These are phyloP conservation scores for Cryphonectria radicalis DNA, from an alignment of 2,329 filamentous ascomycete species.

Conservation along the genomic window DNA sequence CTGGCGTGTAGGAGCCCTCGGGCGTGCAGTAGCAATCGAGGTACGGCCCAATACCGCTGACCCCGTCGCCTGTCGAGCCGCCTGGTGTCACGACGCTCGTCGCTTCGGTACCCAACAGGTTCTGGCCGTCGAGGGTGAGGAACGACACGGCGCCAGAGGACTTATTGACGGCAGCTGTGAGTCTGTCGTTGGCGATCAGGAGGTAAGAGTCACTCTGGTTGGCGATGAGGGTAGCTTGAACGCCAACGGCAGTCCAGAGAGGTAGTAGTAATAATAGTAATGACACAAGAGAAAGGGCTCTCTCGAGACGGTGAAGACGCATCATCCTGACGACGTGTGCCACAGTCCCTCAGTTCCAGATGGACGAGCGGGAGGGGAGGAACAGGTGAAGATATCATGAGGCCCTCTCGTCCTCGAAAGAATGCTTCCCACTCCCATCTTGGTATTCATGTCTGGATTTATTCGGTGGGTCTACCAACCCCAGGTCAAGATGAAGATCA, in stretches of 20 bases:
- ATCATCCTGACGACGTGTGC: slow-evolving; percentile 11
- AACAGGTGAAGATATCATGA: background rate
- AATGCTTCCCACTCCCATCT: background rate
- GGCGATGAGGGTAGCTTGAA: slow-evolving; percentile 19
- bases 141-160: slow-evolving; percentile 21
- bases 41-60: slow-evolving; percentile 27
- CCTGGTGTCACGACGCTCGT: slow-evolving; percentile 24
- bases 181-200: slow-evolving; percentile 28
- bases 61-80: slow-evolving; percentile 23
- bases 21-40: slow-evolving; percentile 65
- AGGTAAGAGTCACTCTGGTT: slow-evolving; percentile 29
- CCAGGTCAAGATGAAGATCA: background rate
- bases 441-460: background rate
- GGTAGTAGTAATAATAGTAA: background rate
- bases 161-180: slow-evolving; percentile 28
- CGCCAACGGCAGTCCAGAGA: slow-evolving; percentile 4
- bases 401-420: background rate
- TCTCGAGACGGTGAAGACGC: slow-evolving; percentile 3
- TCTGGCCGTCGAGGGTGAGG: slow-evolving; percentile 28
- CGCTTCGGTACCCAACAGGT: slow-evolving; percentile 21
- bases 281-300: background rate
- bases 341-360: background rate
- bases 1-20: slow-evolving; percentile 63
- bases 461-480: background rate
- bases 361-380: background rate